Evolutionary conservation across 1,139 yeast species (phyloP).

Genomic region (Pichia norvegensis): DNA sequence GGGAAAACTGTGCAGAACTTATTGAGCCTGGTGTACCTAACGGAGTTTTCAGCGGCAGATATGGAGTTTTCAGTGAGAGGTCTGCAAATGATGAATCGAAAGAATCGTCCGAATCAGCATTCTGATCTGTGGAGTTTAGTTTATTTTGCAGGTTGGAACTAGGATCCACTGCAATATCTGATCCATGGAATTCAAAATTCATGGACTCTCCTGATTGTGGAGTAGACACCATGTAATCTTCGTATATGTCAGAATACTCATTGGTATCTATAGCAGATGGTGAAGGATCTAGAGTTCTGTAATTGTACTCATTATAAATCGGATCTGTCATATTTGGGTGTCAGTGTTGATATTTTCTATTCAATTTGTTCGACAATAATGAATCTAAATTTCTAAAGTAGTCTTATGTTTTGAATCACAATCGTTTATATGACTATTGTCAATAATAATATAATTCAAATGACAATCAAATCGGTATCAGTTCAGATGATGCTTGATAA

Average conservation of each 20-base stretch:
- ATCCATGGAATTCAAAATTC: slow-evolving; percentile 7
- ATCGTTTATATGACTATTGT: too few species aligned
- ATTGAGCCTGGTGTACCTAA: slow-evolving; percentile 3
- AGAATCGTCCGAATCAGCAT: slow-evolving; percentile 8
- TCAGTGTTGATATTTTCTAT: neutral
- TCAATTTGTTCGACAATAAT: too few species aligned
- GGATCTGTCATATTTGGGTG: neutral
- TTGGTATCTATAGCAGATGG: slow-evolving; percentile 8
- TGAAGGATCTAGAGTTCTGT: slow-evolving; percentile 9
- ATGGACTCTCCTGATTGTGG: slow-evolving; percentile 13
- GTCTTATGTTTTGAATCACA: too few species aligned
- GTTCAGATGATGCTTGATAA: neutral
- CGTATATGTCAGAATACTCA: slow-evolving; percentile 18
- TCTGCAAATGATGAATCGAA: slow-evolving; percentile 12
- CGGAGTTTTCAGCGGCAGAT: neutral
- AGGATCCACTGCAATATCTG: slow-evolving; percentile 5
- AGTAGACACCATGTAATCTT: slow-evolving; percentile 13
- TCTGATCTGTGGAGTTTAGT: slow-evolving; percentile 5
- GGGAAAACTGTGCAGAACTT: neutral
- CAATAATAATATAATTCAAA: too few species aligned
- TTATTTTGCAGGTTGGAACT: neutral
- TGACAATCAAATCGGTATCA: too few species aligned
- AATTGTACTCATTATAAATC: neutral
- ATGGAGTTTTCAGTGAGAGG: slow-evolving; percentile 7
- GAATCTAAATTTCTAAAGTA: too few species aligned